Percentiles rank a stretch among this genome's conserved stretches.
Conservation (phyloP, 2,329 filamentous ascomycete species). For the Fusarium sp. region DNA sequence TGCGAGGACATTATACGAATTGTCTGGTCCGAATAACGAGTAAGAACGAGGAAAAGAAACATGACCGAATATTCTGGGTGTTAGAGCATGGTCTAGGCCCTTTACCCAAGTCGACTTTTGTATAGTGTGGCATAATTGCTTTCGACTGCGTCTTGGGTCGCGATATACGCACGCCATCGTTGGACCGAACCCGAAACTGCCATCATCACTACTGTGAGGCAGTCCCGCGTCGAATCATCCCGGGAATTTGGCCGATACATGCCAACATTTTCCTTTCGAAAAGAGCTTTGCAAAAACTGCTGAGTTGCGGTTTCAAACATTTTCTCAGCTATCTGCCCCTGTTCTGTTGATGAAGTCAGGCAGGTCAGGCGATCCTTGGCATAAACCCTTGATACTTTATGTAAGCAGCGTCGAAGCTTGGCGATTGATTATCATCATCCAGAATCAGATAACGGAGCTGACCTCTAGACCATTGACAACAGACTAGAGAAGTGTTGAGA, state of each 20-base stretch:
- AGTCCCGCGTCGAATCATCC: neutral
- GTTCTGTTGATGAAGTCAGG: neutral
- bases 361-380: neutral
- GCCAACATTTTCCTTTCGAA: neutral
- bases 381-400: conserved; percentile 18
- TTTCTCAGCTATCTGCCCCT: neutral
- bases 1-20: neutral
- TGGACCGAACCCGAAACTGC: neutral
- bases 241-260: neutral
- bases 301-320: neutral
- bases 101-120: neutral
- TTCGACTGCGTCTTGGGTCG: too few relatives aligned
- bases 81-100: neutral
- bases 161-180: too few relatives aligned
- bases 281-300: too few relatives aligned
- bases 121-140: too few relatives aligned
- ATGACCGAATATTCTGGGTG: neutral
- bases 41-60: neutral
- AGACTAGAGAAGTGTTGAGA: neutral
- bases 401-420: conserved; percentile 15
- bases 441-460: neutral
- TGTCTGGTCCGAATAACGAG: neutral
- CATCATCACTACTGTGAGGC: neutral
- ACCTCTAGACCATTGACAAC: neutral
- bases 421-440: neutral